These are phyloP conservation scores for Suhomyces taliae DNA, from an alignment of 1,139 yeast species.

Conservation along the genomic window DNA sequence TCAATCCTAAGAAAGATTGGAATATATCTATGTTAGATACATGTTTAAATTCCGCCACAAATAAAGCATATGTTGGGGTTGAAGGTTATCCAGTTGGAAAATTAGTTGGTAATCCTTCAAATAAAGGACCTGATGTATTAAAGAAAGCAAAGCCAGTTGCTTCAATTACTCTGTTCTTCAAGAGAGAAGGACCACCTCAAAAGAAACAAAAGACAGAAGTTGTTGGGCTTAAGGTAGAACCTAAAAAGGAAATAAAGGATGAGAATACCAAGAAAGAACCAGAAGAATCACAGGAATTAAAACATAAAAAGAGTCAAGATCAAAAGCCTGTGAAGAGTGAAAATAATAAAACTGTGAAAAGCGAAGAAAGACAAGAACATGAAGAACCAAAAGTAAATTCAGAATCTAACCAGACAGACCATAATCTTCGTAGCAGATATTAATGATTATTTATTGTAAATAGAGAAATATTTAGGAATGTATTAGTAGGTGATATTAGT, in stretches of 20 bases:
- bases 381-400: background rate
- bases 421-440: background rate
- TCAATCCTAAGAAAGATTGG: constrained; percentile 49
- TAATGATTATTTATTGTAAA: background rate
- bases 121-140: constrained; percentile 14
- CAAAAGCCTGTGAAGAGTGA: background rate
- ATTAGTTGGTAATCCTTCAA: constrained; percentile 61
- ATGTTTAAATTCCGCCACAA: constrained; percentile 36
- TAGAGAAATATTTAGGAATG: too few species aligned
- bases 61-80: constrained; percentile 43
- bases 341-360: background rate
- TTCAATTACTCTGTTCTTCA: constrained; percentile 32
- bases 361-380: background rate
- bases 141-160: constrained; percentile 23
- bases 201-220: background rate
- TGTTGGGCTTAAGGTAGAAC: background rate
- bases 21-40: constrained; percentile 33
- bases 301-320: background rate
- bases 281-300: background rate
- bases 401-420: background rate
- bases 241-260: background rate
- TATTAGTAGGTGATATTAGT: too few species aligned
- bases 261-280: background rate
- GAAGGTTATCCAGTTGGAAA: constrained; percentile 56
- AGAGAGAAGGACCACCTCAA: constrained; percentile 1